These are phyloP conservation scores for Phaeosphaeriaceae sp. DNA, from an alignment of 2,329 filamentous ascomycete genomes.

Conservation along the genomic window DNA sequence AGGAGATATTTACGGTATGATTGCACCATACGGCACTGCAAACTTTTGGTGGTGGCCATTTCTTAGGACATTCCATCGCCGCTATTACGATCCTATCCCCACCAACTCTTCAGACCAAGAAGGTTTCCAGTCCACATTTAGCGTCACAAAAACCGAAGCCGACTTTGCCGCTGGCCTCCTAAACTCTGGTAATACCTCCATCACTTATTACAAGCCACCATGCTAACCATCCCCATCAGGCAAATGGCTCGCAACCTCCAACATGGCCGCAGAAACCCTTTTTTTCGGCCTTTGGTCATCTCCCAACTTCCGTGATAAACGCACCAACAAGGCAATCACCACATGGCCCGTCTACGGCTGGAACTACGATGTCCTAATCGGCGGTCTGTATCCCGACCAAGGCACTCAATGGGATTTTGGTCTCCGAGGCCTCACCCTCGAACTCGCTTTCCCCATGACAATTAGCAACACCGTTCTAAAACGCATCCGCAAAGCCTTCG, in stretches of 20 bases:
- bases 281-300: constrained; percentile 59
- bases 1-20: constrained; percentile 59
- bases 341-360: constrained; percentile 61
- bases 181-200: constrained; percentile 47
- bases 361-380: constrained; percentile 62
- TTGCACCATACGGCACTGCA: constrained; percentile 59
- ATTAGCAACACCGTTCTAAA: constrained; percentile 58
- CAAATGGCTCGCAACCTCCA: constrained; percentile 56
- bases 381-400: constrained; percentile 57
- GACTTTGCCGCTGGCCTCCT: constrained; percentile 51
- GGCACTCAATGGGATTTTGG: constrained; percentile 59
- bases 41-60: constrained; percentile 64
- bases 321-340: constrained; percentile 51
- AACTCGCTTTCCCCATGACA: constrained; percentile 60
- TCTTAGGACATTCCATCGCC: constrained; percentile 59
- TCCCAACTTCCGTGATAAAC: constrained; percentile 62
- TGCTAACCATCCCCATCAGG: constrained; percentile 2
- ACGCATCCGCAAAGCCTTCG: constrained; percentile 57
- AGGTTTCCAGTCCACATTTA: constrained; percentile 62
- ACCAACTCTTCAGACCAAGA: constrained; percentile 51
- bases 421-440: constrained; percentile 57
- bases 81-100: constrained; percentile 59
- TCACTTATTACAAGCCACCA: neutral
- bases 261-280: constrained; percentile 58
- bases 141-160: constrained; percentile 55